Conservation (phyloP, 139 green algal genomes). For the Zygnema cylindricum region DNA sequence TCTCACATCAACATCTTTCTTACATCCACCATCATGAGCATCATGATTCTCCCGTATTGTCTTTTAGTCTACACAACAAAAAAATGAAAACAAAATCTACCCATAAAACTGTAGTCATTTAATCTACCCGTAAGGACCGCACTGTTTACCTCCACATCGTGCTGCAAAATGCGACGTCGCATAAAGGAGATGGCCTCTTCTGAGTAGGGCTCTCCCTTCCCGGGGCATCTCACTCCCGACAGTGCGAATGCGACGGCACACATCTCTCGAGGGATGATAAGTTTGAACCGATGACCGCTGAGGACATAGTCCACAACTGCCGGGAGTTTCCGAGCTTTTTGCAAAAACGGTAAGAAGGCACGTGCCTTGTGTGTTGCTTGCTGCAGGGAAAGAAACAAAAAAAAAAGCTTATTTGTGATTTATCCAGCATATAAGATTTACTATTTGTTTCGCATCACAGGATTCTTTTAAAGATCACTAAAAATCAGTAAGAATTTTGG, state of each 20-base stretch:
- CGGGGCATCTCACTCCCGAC: slow-evolving; percentile 79
- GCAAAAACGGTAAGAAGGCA: slow-evolving; percentile 94
- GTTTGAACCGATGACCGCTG: slow-evolving; percentile 80
- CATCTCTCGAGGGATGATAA: slow-evolving; percentile 86
- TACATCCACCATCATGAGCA: no score
- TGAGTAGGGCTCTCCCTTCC: slow-evolving; percentile 78
- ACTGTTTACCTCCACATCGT: slow-evolving; percentile 44
- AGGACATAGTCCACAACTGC: slow-evolving; percentile 87
- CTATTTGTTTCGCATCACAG: background rate
- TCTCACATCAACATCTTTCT: no score
- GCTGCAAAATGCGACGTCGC: slow-evolving; percentile 70
- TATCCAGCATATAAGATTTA: background rate
- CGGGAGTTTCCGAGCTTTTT: slow-evolving; percentile 75
- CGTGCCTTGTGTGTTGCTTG: slow-evolving; percentile 70
- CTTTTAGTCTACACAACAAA: no score
- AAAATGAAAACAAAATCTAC: no score
- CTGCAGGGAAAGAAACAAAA: slow-evolving; percentile 1
- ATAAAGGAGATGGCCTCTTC: slow-evolving; percentile 86
- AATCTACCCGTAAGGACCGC: no score
- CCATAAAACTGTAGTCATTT: no score
- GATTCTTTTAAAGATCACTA: background rate
- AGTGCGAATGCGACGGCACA: slow-evolving; percentile 88
- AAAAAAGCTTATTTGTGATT: no score
- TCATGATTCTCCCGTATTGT: no score
- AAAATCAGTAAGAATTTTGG: background rate